Conservation (phyloP, 441 rosid genomes). For the Syzygium syzygioides region DNA sequence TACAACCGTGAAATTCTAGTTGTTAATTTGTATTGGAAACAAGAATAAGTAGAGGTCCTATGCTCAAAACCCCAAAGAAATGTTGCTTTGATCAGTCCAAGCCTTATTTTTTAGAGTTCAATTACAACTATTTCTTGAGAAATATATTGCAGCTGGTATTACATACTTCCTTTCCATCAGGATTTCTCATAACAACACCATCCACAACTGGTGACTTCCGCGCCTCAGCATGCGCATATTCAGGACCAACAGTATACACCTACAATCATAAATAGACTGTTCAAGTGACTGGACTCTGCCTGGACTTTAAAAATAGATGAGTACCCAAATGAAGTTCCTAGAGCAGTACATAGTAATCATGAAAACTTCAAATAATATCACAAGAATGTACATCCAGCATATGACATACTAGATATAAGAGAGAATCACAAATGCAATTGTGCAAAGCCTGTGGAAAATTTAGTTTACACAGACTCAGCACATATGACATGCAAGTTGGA, state of each 20-base stretch:
- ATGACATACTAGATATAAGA: neutral
- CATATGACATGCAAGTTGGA: neutral
- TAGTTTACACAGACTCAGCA: neutral
- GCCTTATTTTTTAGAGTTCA: neutral
- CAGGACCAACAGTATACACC: conserved; percentile 99
- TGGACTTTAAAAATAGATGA: neutral
- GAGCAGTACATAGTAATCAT: neutral
- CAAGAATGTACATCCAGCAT: neutral
- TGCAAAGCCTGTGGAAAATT: neutral
- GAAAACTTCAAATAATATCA: neutral
- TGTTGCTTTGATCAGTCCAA: neutral
- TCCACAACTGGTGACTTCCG: conserved; percentile 99
- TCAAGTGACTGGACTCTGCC: neutral
- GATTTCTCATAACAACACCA: conserved; percentile 99
- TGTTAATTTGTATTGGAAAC: neutral
- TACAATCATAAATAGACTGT: conserved; percentile 29
- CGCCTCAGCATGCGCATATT: conserved; percentile 99
- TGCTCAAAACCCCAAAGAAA: neutral
- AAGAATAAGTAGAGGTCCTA: neutral
- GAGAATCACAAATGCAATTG: neutral
- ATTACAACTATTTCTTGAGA: neutral
- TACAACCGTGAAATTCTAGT: neutral
- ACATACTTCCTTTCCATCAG: conserved; percentile 98
- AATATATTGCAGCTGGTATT: neutral
- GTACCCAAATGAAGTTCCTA: neutral